phyloP scores from a whole-genome alignment of 2,329 filamentous ascomycete species.

The Chaetomiaceae sp. region DNA sequence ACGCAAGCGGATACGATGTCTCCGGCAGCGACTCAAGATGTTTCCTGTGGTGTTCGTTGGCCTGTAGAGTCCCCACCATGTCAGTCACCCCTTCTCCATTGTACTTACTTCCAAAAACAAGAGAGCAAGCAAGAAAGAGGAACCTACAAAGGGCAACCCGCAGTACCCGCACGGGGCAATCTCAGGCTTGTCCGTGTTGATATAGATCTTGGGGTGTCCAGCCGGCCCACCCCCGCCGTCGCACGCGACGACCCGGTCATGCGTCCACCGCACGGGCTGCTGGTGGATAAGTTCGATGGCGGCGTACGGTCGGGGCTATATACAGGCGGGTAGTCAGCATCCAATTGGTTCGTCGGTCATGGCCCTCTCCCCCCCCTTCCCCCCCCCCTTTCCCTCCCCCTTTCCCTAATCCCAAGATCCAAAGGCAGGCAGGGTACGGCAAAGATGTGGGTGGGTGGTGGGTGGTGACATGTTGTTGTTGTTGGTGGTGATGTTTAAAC shows the following conservation, averaged over 20 bases:
- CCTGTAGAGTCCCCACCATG: slow-evolving; percentile 47
- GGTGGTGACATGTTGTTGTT: too few relatives aligned
- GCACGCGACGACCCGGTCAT: slow-evolving; percentile 76
- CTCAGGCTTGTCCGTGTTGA: slow-evolving; percentile 97
- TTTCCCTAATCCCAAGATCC: too few relatives aligned
- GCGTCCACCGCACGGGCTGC: slow-evolving; percentile 89
- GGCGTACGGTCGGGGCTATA: slow-evolving; percentile 77
- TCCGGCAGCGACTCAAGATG: slow-evolving; percentile 76
- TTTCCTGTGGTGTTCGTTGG: slow-evolving; percentile 81
- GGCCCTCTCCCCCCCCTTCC: background rate
- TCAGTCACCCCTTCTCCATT: background rate
- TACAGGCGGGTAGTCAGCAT: background rate
- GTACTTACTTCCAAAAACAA: background rate
- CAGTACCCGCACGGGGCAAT: slow-evolving; percentile 90
- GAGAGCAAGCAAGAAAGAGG: background rate
- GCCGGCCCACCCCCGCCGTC: slow-evolving; percentile 88
- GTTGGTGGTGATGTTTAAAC: too few relatives aligned
- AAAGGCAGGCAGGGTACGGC: too few relatives aligned
- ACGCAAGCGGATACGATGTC: slow-evolving; percentile 71
- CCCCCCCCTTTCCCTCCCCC: background rate
- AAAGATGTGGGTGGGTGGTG: too few relatives aligned
- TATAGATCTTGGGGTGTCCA: slow-evolving; percentile 90
- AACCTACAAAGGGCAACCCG: slow-evolving; percentile 81
- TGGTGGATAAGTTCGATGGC: slow-evolving; percentile 96
- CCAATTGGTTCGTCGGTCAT: slow-evolving; percentile 30